Evolutionary conservation across 768 basidiomycete genomes (phyloP), one percentile per base, ranked within the genome.

Genomic region (Pleurotus eryngii): DNA sequence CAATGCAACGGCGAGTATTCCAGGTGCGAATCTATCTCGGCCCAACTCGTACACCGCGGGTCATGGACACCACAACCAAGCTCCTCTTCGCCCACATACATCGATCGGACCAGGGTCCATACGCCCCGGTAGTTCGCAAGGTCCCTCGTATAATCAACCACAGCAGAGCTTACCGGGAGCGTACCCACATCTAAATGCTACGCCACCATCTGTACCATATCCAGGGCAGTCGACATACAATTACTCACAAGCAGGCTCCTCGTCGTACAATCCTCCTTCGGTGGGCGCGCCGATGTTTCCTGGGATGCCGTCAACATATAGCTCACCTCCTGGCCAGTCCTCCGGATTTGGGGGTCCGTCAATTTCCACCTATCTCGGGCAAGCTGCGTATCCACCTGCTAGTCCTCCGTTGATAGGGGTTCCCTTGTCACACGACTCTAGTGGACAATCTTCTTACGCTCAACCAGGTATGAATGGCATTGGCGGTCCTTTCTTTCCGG

Each of bases 171-270:
- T 39, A 15, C 42, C 18, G 8, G 17, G 11, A 11, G 37, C 37
- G 15, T 37, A 51, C 9, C 9, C 59, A 18, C 55, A 55, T 46
- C 17, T 60, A 8, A 60, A 60, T 60, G 30, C 35, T n/a, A 63
- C 67, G 40, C 64, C 67, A 18, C 65, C 63, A 11, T 65, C 63
- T 22, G 69, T 61, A 42, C 65, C 68, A 40, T 54, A 35, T 35
- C 30, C 30, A 35, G 30, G 30, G 11, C 30, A 35, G 30, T 35
- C 30, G 30, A 35, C 30, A 35, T 35, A 35, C 11, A 35, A 35
- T 11, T 37, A 39, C 40, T 43, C 48, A n/a, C 26, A 60, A 55
- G 56, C 57, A 49, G 27, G 53, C 39, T 39, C 62, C n/a, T 58
- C 61, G 5, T 58, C 61, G 2, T 60, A 65, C 55, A 59, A 61